Percentiles rank a stretch among this genome's conserved stretches.
phyloP scores from a whole-genome alignment of 2,329 filamentous ascomycete species.

The Alternaria triticina region DNA sequence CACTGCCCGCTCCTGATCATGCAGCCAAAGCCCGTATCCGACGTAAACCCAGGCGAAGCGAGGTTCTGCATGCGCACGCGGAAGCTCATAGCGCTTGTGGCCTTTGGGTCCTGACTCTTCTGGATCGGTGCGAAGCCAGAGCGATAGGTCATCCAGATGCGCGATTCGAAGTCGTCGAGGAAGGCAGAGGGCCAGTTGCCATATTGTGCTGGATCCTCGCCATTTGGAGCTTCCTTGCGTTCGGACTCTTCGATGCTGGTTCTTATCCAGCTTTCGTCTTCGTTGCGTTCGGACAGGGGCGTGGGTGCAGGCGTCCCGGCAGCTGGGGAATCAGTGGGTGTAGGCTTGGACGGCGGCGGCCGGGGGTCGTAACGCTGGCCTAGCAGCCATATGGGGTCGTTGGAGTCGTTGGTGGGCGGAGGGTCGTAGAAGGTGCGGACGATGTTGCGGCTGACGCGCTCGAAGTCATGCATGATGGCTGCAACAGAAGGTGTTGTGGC shows the following conservation, averaged over 20 bases:
- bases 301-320: slow-evolving; percentile 29
- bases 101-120: slow-evolving; percentile 76
- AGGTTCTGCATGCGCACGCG: slow-evolving; percentile 84
- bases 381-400: slow-evolving; percentile 83
- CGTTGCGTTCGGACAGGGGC: slow-evolving; percentile 34
- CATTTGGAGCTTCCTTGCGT: slow-evolving; percentile 62
- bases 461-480: slow-evolving; percentile 69
- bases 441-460: slow-evolving; percentile 76
- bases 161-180: slow-evolving; percentile 89
- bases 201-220: slow-evolving; percentile 46
- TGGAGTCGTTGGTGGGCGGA: slow-evolving; percentile 78
- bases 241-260: slow-evolving; percentile 70
- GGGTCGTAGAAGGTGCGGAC: slow-evolving; percentile 94
- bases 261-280: slow-evolving; percentile 66
- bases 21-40: slow-evolving; percentile 96
- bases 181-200: slow-evolving; percentile 83
- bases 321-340: slow-evolving; percentile 23
- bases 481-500: not conserved
- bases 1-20: slow-evolving; percentile 98
- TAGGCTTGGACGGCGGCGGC: slow-evolving; percentile 31
- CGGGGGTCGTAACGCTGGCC: slow-evolving; percentile 62
- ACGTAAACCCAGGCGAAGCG: slow-evolving; percentile 83
- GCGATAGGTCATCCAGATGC: slow-evolving; percentile 95
- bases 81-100: slow-evolving; percentile 75
- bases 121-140: slow-evolving; percentile 84